Evolutionary conservation across 495 filamentous ascomycete species (phyloP), one percentile per base, ranked within the genome.

Genomic region (Penicillium simplicissimum): DNA sequence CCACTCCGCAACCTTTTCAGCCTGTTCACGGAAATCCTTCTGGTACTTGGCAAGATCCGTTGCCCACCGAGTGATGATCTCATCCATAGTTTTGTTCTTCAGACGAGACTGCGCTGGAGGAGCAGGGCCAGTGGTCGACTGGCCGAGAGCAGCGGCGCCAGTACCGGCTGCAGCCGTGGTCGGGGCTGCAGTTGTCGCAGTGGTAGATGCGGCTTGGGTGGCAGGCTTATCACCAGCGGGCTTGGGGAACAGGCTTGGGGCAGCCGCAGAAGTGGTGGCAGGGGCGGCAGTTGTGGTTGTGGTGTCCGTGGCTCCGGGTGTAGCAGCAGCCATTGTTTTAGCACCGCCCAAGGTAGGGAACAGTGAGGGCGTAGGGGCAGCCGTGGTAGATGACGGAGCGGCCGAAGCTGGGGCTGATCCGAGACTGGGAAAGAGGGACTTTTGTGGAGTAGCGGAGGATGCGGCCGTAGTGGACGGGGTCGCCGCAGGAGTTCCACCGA

Each of bases 21-120:
- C 96, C 70, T 97, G 92, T 4, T 87, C 81, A 58, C 92, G 90
- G 79, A 98, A 99, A 48, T 96, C 91, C 70, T 94, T 92, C 71
- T 97, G 93, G 70, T 98, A 97, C 68, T 96, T 95, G 59, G 91
- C 87, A 31, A 98, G 84, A 70, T 98, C 95, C 0, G 91, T 89
- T 0, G 95, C 95, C 96, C 96, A 99, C 17, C 91, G 86, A n/a
- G 90, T 97, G 67, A 99, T 92, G 65, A 99, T 98, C 72, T 99
- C 96, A 68, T 98, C 95, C 94, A 99, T 98, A 1, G 94, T 96
- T 79, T 96, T 98, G 71, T 96, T 96, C 79, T 96, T 96, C 21
- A 99, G 79, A 13, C 95, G 91, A 2, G 94, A 94, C 66, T 91
- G 84, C 21, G 88, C 84, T 15, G 84, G 78, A n/a, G 93, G 91